Base-by-base conservation (phyloP, 2,329 filamentous ascomycete genomes). In the Stachybotrys elegans region DNA sequence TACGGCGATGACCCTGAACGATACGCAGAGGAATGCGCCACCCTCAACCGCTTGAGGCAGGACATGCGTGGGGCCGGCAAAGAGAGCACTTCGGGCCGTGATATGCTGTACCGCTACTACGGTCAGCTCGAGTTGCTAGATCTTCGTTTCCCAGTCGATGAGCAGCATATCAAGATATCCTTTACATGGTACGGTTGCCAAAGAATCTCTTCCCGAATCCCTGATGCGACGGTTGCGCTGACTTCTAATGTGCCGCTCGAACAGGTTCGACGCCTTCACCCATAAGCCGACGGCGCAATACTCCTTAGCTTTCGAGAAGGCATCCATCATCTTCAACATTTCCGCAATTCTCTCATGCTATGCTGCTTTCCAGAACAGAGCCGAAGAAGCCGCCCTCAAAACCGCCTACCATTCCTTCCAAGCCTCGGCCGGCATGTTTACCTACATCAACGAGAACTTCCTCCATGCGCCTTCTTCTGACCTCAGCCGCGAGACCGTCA, bases 361-460 rank as follows among this genome's bases (percentile, higher is more conserved):
- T 75, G 93, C 92, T 48, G 90, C 92, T 35, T 79, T 88, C 60
- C 94, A 98, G 68, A 91, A 93, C 55, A 83, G 93, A 40, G 86
- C 87, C 51, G 91, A 97, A 61, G 93, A 98, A 60, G 79, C 86
- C 6, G 92, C 92, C 25, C 79, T 97, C 62, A 98, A 98, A 71
- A 92, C 90, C 13, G 89, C 93, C 16, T 98, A 97, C 63, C 92
- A 98, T 66, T 96, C 91, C 17, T 97, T 97, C 70, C 93, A 98
- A 66, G 93, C 93, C 32, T 91, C 92, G 7, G 93, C 93, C 9
- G 93, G 93, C 70, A 98, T 98, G 93, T 98, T 97, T 66, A 97
- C 92, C 43, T 98, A 98, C 60, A 98, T 98, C 71, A 98, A 98
- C 67, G 93, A 98, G 69, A 98, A 98, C 70, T 98, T 98, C 63